These are phyloP conservation scores for Torulaspora delbrueckii DNA, from an alignment of 805 yeast species.

Conservation along the genomic window DNA sequence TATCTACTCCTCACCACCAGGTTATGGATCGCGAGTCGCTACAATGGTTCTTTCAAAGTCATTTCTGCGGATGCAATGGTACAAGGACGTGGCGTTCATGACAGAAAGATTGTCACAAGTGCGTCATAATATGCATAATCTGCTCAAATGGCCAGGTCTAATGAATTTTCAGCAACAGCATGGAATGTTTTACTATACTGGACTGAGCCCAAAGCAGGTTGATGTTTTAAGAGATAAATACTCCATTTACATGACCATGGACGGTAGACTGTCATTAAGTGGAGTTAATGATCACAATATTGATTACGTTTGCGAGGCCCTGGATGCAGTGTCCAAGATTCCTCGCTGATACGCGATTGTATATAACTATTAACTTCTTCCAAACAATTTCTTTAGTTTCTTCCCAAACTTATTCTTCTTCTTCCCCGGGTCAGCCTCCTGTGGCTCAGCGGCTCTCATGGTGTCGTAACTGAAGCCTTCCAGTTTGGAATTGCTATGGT, in stretches of 20 bases:
- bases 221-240: slow-evolving; percentile 61
- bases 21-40: slow-evolving; percentile 88
- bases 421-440: slow-evolving; percentile 9
- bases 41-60: slow-evolving; percentile 63
- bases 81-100: slow-evolving; percentile 70
- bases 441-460: neutral
- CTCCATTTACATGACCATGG: slow-evolving; percentile 79
- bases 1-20: slow-evolving; percentile 88
- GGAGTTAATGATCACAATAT: slow-evolving; percentile 82
- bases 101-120: slow-evolving; percentile 71
- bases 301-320: slow-evolving; percentile 41
- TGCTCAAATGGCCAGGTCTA: slow-evolving; percentile 80
- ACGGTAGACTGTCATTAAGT: slow-evolving; percentile 88
- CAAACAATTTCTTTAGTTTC: slow-evolving; percentile 40
- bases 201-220: slow-evolving; percentile 67
- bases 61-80: slow-evolving; percentile 67
- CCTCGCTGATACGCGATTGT: neutral
- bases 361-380: slow-evolving; percentile 24
- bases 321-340: slow-evolving; percentile 6
- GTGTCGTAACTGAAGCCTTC: slow-evolving; percentile 5
- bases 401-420: slow-evolving; percentile 36
- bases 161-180: slow-evolving; percentile 57
- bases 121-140: slow-evolving; percentile 58
- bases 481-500: slow-evolving; percentile 10
- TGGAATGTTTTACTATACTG: slow-evolving; percentile 96